Evolutionary conservation across 2,329 filamentous ascomycete genomes (phyloP).

Genomic region (Claviceps spartinae): DNA sequence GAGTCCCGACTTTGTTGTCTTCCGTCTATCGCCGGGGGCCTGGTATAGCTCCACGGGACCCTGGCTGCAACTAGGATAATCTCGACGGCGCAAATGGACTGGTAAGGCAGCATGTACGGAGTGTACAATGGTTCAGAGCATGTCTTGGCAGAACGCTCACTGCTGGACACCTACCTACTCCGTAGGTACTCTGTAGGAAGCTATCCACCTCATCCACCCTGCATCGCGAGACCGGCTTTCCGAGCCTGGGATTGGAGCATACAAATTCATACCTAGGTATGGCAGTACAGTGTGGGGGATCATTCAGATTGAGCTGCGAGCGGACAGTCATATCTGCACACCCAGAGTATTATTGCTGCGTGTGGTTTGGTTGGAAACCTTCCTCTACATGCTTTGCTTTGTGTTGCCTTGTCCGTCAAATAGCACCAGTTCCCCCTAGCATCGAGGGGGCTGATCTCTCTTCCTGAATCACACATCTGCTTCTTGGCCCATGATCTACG

Average conservation of each 20-base stretch:
- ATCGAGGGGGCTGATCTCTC: slow-evolving; percentile 10
- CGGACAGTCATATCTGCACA: slow-evolving; percentile 1
- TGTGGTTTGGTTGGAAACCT: background rate
- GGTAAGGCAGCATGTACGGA: background rate
- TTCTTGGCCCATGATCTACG: slow-evolving; percentile 11
- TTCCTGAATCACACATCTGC: slow-evolving; percentile 10
- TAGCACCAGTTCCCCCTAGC: slow-evolving; percentile 19
- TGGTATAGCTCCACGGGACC: slow-evolving; percentile 1
- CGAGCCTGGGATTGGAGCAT: slow-evolving; percentile 3
- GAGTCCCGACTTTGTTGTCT: background rate
- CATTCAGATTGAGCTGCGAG: background rate
- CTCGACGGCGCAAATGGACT: slow-evolving; percentile 9
- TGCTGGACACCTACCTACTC: background rate
- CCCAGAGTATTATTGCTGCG: background rate
- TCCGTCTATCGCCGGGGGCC: background rate
- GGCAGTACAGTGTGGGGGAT: slow-evolving; percentile 1
- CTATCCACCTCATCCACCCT: slow-evolving; percentile 5
- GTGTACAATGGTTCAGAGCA: background rate
- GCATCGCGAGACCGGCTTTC: slow-evolving; percentile 3
- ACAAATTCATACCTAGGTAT: background rate
- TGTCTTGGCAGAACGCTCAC: slow-evolving; percentile 2
- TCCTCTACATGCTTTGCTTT: slow-evolving; percentile 4
- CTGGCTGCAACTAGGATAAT: slow-evolving; percentile 7
- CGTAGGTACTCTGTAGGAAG: background rate
- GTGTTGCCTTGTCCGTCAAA: slow-evolving; percentile 10